A percentile compares a stretch with the other conserved stretches of the same genome.
These are phyloP conservation scores for Fraxinus sp. DNA, from an alignment of 305 asterid genomes.

Conservation along the genomic window DNA sequence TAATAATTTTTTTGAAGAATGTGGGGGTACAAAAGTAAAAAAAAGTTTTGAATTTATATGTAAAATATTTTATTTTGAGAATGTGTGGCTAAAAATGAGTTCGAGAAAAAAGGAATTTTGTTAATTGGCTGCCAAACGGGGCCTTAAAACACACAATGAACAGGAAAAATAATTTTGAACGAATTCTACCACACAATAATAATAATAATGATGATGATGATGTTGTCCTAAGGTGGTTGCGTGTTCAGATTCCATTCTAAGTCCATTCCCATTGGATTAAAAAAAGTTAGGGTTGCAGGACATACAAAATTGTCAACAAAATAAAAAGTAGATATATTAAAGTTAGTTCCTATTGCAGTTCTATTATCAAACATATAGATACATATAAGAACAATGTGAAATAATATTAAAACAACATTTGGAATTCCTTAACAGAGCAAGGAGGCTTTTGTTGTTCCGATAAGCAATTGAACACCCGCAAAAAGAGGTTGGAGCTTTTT, in stretches of 20 bases:
- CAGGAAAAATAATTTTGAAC: neutral
- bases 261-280: neutral
- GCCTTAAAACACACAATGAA: conserved; percentile 7
- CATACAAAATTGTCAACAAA: neutral
- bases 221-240: neutral
- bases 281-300: neutral
- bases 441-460: neutral
- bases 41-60: too few species aligned
- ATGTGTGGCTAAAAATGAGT: too few species aligned
- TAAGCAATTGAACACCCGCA: neutral
- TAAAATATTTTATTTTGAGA: too few species aligned
- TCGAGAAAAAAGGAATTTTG: too few species aligned
- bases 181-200: neutral
- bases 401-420: too few species aligned
- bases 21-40: too few species aligned
- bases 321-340: neutral
- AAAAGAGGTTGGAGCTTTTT: neutral
- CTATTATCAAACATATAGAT: neutral
- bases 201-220: too few species aligned
- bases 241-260: neutral
- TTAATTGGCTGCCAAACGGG: too few species aligned
- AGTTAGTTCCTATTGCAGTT: neutral
- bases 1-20: too few species aligned
- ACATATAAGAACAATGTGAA: neutral
- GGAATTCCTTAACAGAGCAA: too few species aligned